Evolutionary conservation across 306 rosid genomes (phyloP).

Genomic region (Betula pendula): DNA sequence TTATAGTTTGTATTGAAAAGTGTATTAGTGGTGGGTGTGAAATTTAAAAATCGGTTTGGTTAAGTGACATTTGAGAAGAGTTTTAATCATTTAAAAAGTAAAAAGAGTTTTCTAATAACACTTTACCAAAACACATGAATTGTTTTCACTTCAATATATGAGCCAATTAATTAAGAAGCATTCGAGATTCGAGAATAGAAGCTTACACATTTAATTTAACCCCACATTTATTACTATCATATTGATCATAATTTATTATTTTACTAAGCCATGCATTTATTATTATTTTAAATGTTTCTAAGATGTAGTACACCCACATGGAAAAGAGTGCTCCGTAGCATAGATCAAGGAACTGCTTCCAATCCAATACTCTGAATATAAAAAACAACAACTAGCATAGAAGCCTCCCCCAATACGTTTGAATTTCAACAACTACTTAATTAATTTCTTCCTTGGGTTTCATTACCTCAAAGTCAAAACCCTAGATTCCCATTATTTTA

Average conservation of each 20-base stretch:
- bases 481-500: conserved; percentile 9
- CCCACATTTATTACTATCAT: conserved; percentile 3
- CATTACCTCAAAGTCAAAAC: conserved; percentile 33
- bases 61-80: no score
- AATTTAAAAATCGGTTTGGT: no score
- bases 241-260: conserved; percentile 21
- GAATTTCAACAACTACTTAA: conserved; percentile 23
- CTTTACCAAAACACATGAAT: no score
- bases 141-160: not conserved
- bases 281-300: conserved; percentile 13
- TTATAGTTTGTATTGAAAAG: no score
- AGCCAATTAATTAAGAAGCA: conserved; percentile 24
- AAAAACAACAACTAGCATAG: conserved; percentile 8
- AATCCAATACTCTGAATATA: conserved; percentile 10
- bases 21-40: no score
- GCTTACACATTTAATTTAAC: conserved; percentile 33
- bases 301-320: conserved; percentile 31
- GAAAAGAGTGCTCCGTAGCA: conserved; percentile 38
- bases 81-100: not conserved
- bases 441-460: conserved; percentile 25
- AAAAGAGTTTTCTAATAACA: no score
- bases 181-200: conserved; percentile 61
- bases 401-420: conserved; percentile 38
- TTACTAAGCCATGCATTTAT: no score
- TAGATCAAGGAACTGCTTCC: conserved; percentile 28